phyloP scores from a whole-genome alignment of 106 monocot species.

The Amphibolis antarctica region DNA sequence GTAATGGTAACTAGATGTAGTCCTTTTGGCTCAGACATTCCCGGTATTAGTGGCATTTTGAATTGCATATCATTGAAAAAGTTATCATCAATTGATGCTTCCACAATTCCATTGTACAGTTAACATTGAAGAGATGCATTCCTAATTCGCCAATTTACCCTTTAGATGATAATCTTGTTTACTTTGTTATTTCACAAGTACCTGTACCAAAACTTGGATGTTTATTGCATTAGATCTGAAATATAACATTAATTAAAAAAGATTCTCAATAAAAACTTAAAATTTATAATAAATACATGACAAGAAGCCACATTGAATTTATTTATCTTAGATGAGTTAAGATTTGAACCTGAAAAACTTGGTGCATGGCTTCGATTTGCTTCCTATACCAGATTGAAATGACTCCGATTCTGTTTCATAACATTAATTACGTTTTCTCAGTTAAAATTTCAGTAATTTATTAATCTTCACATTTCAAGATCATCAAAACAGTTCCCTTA shows the following conservation, averaged over 20 bases:
- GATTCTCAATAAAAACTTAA: constrained; percentile 4
- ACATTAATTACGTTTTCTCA: constrained; percentile 63
- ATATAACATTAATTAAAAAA: constrained; percentile 10
- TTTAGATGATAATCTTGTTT: constrained; percentile 44
- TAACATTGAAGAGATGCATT: constrained; percentile 10
- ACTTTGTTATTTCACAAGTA: constrained; percentile 43
- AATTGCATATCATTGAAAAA: constrained; percentile 2
- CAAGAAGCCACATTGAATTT: constrained; percentile 23
- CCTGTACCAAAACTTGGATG: constrained; percentile 63
- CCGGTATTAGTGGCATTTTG: background rate
- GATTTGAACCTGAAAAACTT: constrained; percentile 99
- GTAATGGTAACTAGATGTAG: background rate
- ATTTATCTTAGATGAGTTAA: constrained; percentile 52
- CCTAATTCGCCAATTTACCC: constrained; percentile 21
- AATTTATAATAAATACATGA: constrained; percentile 5
- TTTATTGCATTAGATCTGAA: constrained; percentile 33
- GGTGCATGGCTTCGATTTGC: constrained; percentile 99
- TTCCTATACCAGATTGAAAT: constrained; percentile 82
- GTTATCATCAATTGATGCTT: background rate
- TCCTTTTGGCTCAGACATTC: constrained; percentile 2
- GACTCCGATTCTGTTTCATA: constrained; percentile 81
- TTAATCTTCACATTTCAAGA: constrained; percentile 27
- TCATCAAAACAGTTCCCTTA: background rate
- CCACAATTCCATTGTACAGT: background rate
- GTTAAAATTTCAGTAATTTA: constrained; percentile 32